phyloP scores from a whole-genome alignment of 305 asterid genomes.

The Fraxinus sp. region DNA sequence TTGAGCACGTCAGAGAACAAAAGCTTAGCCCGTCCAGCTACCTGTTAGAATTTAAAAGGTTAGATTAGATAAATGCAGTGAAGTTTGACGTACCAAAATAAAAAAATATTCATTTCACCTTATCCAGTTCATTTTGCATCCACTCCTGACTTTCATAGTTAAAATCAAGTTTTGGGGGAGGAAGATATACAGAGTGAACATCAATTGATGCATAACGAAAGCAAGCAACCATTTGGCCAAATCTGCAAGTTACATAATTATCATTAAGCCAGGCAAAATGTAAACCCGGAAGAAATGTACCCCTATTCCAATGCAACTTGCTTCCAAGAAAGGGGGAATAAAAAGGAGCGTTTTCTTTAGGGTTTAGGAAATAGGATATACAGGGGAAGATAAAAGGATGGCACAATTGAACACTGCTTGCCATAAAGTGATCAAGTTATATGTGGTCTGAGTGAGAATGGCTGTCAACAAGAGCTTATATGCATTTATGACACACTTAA shows the following conservation, averaged over 20 bases:
- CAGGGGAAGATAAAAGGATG: background rate
- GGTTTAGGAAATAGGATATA: conserved; percentile 12
- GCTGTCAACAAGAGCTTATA: conserved; percentile 8
- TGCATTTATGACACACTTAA: conserved; percentile 2
- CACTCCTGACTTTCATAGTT: conserved; percentile 77
- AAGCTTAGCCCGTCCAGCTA: conserved; percentile 69
- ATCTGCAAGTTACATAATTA: conserved; percentile 49
- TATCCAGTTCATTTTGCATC: conserved; percentile 66
- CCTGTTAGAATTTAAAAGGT: conserved; percentile 46
- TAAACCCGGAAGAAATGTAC: background rate
- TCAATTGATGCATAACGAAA: conserved; percentile 96
- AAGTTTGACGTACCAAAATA: conserved; percentile 21
- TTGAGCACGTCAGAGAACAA: conserved; percentile 78
- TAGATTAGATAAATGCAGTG: conserved; percentile 18
- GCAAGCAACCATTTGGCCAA: conserved; percentile 96
- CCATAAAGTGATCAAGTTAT: background rate
- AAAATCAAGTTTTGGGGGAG: conserved; percentile 83
- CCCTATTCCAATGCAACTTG: background rate
- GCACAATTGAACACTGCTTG: conserved; percentile 17
- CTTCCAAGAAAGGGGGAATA: background rate
- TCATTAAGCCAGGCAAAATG: conserved; percentile 24
- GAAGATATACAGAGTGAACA: conserved; percentile 87
- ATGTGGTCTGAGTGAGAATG: background rate
- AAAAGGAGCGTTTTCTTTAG: conserved; percentile 3
- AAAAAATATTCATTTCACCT: conserved; percentile 45